These are phyloP conservation scores for Aurinia saxatilis DNA, from an alignment of 345 rosid species.

Conservation along the genomic window DNA sequence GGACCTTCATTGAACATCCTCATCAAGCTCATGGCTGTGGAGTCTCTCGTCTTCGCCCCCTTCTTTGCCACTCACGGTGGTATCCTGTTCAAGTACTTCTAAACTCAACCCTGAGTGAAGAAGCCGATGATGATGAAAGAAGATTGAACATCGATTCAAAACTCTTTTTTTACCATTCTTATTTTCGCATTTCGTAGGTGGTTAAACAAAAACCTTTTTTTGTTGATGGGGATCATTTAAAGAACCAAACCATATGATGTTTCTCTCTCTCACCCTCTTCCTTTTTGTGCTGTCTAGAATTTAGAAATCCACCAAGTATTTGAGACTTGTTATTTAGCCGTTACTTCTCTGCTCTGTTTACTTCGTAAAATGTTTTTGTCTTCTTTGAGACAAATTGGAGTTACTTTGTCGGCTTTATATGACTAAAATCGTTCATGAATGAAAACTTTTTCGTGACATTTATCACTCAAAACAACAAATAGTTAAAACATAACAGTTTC, in stretches of 20 bases:
- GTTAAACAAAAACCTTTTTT: constrained; percentile 15
- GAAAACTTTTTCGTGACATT: neutral
- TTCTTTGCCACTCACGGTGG: constrained; percentile 97
- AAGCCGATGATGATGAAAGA: constrained; percentile 13
- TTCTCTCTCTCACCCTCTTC: neutral
- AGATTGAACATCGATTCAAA: constrained; percentile 10
- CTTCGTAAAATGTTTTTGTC: neutral
- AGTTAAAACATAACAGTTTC: too few species aligned
- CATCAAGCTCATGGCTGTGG: constrained; percentile 97
- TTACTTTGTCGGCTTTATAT: neutral
- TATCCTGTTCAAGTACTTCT: constrained; percentile 70
- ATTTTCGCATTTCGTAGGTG: constrained; percentile 26
- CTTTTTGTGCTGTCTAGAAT: constrained; percentile 19
- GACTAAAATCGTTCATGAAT: neutral
- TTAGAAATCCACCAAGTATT: constrained; percentile 27
- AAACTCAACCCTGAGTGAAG: constrained; percentile 18
- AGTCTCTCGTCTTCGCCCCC: constrained; percentile 94
- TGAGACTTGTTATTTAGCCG: constrained; percentile 23
- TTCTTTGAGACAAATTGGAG: neutral
- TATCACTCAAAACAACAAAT: neutral
- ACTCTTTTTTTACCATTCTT: constrained; percentile 21
- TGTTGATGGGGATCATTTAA: constrained; percentile 21
- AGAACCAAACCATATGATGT: constrained; percentile 26
- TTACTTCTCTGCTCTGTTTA: neutral
- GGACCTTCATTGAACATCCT: constrained; percentile 97